These are phyloP conservation scores for Penicillium ochrochloron DNA, from an alignment of 495 filamentous ascomycete species.

Conservation along the genomic window DNA sequence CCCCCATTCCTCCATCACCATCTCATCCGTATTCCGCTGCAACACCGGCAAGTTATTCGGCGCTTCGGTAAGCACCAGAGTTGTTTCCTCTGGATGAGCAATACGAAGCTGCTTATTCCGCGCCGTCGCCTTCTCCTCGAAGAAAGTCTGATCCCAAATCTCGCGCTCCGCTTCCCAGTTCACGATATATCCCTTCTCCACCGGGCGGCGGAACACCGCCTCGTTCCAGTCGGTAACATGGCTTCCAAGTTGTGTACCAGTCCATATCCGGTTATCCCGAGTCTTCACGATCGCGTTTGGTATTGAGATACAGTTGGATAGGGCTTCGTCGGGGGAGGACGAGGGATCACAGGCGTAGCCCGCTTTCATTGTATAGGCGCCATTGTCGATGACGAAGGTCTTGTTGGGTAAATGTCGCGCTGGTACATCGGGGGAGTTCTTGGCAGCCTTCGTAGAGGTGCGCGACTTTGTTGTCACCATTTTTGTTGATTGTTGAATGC, in stretches of 20 bases:
- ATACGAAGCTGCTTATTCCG: slow-evolving; percentile 45
- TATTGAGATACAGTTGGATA: slow-evolving; percentile 64
- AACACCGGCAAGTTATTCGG: slow-evolving; percentile 83
- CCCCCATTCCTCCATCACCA: slow-evolving; percentile 98
- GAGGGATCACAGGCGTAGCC: slow-evolving; percentile 66
- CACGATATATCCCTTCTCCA: slow-evolving; percentile 93
- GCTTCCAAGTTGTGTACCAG: slow-evolving; percentile 75
- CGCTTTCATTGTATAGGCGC: slow-evolving; percentile 90
- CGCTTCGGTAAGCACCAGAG: slow-evolving; percentile 84
- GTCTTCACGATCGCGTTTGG: slow-evolving; percentile 89
- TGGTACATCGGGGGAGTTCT: slow-evolving; percentile 24
- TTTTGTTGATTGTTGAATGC: slow-evolving; percentile 12
- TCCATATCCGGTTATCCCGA: slow-evolving; percentile 74
- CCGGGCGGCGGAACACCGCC: slow-evolving; percentile 81
- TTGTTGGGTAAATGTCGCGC: slow-evolving; percentile 54
- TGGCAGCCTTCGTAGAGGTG: slow-evolving; percentile 41
- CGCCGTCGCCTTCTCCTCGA: slow-evolving; percentile 68
- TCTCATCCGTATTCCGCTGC: slow-evolving; percentile 91
- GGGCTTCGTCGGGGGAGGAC: slow-evolving; percentile 44
- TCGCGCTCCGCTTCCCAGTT: slow-evolving; percentile 97
- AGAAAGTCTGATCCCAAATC: slow-evolving; percentile 92
- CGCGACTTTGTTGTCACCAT: slow-evolving; percentile 50
- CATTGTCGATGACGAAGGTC: slow-evolving; percentile 93
- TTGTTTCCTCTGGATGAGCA: slow-evolving; percentile 68
- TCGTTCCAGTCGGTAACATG: slow-evolving; percentile 89